Base-by-base conservation (phyloP, 2,329 filamentous ascomycete species). In the Epicoccum nigrum region DNA sequence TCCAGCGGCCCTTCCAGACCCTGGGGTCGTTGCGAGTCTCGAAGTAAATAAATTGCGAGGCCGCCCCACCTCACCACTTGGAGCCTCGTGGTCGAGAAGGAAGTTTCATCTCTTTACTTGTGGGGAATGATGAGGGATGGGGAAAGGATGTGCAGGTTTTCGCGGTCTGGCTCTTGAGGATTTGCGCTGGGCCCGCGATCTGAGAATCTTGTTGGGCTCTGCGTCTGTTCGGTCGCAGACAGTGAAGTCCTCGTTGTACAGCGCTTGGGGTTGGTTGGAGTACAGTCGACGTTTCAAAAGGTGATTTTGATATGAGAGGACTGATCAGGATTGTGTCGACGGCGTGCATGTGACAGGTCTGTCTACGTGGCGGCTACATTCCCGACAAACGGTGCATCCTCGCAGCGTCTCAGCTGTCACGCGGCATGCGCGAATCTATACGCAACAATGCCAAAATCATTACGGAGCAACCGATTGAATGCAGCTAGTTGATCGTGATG, bases 401-500 rank as follows among this genome's bases (percentile, higher is more conserved):
- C 45, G 35, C 35, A 23, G n/a, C 21, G 48, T 32, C 32, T 40
- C 34, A 30, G 31, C 28, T 30, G 28, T 13, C 13, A 27, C 23
- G 23, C 23, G 23, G 23, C 23, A 25, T 25, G 23, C 23, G 23
- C 23, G 9, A 25, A 25, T 25, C 23, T 7, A 25, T 7, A 28
- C 21, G 20, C 21, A 28, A 27, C 23, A 25, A 25, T 25, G 6
- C 6, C 23, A 9, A 25, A 9, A 9, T 25, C 23, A 9, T 9
- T 7, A 25, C 23, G 9, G 6, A 25, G 6, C 6, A 9, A 25
- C 23, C 23, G 6, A 9, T 25, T 9, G 23, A 9, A n/a, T n/a
- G n/a, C n/a, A n/a, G n/a, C 72, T 92, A n/a, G 23, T 25, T 9
- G 23, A 25, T 7, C 21, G 21, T 8, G 31, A 33, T 16, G 12